phyloP scores from a whole-genome alignment of 129 eudicot genomes.

The Apium graveolens region DNA sequence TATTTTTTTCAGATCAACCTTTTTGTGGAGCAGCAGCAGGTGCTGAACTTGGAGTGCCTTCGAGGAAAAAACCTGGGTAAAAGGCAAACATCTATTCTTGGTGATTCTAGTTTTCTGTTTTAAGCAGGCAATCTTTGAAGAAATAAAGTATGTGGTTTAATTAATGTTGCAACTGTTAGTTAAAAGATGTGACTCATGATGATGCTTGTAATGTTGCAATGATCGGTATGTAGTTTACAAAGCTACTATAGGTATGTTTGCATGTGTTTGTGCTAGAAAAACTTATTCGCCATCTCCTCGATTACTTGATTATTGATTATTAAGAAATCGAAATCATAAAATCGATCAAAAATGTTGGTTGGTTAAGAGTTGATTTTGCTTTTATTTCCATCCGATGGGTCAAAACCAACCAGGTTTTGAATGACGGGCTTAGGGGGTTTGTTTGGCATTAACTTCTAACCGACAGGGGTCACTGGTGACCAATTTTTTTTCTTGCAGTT shows the following conservation, averaged over 20 bases:
- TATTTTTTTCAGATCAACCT: conserved; percentile 62
- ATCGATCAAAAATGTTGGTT: too few relatives aligned
- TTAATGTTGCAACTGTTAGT: neutral
- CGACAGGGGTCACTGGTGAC: too few relatives aligned
- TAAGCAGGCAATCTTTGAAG: neutral
- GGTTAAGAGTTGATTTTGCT: too few relatives aligned
- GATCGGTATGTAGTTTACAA: neutral
- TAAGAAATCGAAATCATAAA: too few relatives aligned
- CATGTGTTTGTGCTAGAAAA: too few relatives aligned
- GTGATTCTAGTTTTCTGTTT: conserved; percentile 46
- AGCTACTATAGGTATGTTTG: neutral
- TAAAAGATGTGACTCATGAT: neutral
- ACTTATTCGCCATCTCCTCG: too few relatives aligned
- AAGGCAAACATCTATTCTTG: conserved; percentile 57
- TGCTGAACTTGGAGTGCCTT: conserved; percentile 83
- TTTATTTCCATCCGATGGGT: too few relatives aligned
- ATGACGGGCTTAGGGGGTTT: too few relatives aligned
- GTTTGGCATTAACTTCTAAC: too few relatives aligned
- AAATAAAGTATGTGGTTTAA: neutral
- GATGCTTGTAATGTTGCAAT: neutral
- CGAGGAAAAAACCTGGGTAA: conserved; percentile 73
- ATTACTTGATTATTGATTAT: too few relatives aligned
- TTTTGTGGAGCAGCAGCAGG: conserved; percentile 77
- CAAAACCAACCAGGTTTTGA: too few relatives aligned
- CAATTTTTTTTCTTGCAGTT: too few relatives aligned